These are phyloP conservation scores for Casaregolazyma lundiana DNA, from an alignment of 1,139 yeast species.

Conservation along the genomic window DNA sequence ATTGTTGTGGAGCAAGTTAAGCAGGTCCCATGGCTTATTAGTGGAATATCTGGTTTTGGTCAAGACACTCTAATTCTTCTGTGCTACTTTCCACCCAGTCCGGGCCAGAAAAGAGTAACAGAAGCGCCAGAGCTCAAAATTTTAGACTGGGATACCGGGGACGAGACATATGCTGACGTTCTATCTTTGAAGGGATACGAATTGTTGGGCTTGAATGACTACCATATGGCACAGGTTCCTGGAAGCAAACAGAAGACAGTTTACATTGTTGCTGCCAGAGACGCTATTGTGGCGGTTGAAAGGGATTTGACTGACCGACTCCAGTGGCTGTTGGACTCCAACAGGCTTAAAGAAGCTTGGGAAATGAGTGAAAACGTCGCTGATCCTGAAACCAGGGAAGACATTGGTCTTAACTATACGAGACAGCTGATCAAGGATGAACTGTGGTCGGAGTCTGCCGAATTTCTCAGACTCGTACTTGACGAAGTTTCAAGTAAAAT, in stretches of 20 bases:
- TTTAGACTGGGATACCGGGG: conserved; percentile 60
- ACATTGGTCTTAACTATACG: conserved; percentile 61
- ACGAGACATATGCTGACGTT: conserved; percentile 80
- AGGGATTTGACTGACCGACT: conserved; percentile 63
- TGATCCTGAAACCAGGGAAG: conserved; percentile 46
- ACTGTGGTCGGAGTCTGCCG: conserved; percentile 56
- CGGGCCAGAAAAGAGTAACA: conserved; percentile 22
- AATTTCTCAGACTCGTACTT: conserved; percentile 45
- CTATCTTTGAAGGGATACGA: conserved; percentile 58
- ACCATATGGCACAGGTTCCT: conserved; percentile 41
- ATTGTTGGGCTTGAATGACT: conserved; percentile 74
- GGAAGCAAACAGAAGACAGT: conserved; percentile 32
- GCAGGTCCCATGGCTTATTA: conserved; percentile 71
- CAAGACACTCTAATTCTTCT: conserved; percentile 28
- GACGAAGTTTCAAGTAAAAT: conserved; percentile 27
- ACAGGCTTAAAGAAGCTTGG: conserved; percentile 68
- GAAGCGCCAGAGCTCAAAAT: conserved; percentile 65
- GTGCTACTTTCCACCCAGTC: conserved; percentile 39
- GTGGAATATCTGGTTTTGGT: conserved; percentile 73
- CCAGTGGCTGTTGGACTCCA: conserved; percentile 62
- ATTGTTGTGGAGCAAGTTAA: conserved; percentile 52
- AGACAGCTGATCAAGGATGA: conserved; percentile 48
- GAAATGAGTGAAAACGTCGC: conserved; percentile 58
- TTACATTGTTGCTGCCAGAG: conserved; percentile 73
- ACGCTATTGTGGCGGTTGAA: conserved; percentile 72